These are phyloP conservation scores for Tolypocladium nubicola DNA, from an alignment of 2,329 filamentous ascomycete species.

Conservation along the genomic window DNA sequence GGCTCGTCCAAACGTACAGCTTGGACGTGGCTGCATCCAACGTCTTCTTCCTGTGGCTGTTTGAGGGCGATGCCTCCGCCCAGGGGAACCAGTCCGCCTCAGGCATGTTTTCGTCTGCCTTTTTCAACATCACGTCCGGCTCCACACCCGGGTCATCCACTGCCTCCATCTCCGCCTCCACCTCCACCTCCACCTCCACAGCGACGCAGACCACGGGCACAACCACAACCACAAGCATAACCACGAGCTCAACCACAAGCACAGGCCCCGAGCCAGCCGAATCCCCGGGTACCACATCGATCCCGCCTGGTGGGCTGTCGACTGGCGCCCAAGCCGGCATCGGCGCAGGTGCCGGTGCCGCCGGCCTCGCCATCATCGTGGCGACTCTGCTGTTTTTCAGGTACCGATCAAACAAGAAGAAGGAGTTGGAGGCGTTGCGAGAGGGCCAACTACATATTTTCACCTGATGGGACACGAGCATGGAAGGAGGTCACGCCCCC, in stretches of 20 bases:
- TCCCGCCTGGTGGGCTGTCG: not conserved
- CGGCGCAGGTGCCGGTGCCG: not conserved
- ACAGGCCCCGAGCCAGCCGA: not conserved
- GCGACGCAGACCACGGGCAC: not conserved
- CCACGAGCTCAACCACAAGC: not conserved
- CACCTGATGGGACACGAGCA: not conserved
- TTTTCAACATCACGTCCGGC: conserved; percentile 8
- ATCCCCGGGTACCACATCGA: not conserved
- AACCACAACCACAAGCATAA: too few relatives aligned
- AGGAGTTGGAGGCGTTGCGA: not conserved
- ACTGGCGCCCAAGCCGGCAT: not conserved
- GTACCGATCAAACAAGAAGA: not conserved
- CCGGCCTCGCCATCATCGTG: not conserved
- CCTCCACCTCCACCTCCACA: not conserved
- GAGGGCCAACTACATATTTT: not conserved
- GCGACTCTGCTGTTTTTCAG: not conserved
- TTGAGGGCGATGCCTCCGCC: conserved; percentile 4
- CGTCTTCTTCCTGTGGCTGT: conserved; percentile 12
- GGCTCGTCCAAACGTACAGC: conserved; percentile 7
- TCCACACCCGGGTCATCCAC: not conserved
- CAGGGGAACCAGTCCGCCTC: conserved; percentile 4
- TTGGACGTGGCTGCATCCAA: conserved; percentile 7
- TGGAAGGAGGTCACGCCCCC: not conserved
- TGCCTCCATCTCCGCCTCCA: too few relatives aligned
- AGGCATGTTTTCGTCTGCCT: not conserved